Evolutionary conservation across 495 filamentous ascomycete species (phyloP).

Genomic region (Haplographium delicatum): DNA sequence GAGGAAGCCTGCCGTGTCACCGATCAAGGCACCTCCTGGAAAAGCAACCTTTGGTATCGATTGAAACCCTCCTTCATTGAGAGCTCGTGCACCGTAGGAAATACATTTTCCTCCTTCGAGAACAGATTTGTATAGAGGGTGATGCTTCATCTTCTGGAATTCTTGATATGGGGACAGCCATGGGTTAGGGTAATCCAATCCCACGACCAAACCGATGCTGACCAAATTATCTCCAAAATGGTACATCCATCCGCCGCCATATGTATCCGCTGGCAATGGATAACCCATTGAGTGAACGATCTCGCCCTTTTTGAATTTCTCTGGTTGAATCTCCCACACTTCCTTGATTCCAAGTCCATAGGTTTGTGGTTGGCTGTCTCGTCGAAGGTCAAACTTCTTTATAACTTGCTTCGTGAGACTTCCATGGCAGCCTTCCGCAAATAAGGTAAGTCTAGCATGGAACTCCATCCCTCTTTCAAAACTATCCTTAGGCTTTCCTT

Average conservation of each 20-base stretch:
- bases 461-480: conserved; percentile 99
- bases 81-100: conserved; percentile 87
- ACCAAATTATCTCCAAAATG: conserved; percentile 98
- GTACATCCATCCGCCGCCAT: conserved; percentile 97
- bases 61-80: conserved; percentile 96
- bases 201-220: conserved; percentile 87
- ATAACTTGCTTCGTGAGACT: conserved; percentile 93
- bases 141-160: conserved; percentile 98
- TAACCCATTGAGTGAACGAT: conserved; percentile 92
- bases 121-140: conserved; percentile 76
- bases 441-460: conserved; percentile 87
- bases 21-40: conserved; percentile 92
- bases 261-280: conserved; percentile 81
- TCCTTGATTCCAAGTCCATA: conserved; percentile 95
- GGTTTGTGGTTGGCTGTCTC: conserved; percentile 87
- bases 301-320: conserved; percentile 85
- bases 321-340: conserved; percentile 92
- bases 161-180: conserved; percentile 95
- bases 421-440: conserved; percentile 94
- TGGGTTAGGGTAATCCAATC: conserved; percentile 93
- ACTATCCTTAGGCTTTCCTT: conserved; percentile 80
- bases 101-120: conserved; percentile 96
- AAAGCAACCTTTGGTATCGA: conserved; percentile 96
- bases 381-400: conserved; percentile 88
- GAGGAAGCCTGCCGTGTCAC: conserved; percentile 92